Evolutionary conservation across 805 yeast genomes (phyloP).

Genomic region (Cyberlindnera misumaiensis): DNA sequence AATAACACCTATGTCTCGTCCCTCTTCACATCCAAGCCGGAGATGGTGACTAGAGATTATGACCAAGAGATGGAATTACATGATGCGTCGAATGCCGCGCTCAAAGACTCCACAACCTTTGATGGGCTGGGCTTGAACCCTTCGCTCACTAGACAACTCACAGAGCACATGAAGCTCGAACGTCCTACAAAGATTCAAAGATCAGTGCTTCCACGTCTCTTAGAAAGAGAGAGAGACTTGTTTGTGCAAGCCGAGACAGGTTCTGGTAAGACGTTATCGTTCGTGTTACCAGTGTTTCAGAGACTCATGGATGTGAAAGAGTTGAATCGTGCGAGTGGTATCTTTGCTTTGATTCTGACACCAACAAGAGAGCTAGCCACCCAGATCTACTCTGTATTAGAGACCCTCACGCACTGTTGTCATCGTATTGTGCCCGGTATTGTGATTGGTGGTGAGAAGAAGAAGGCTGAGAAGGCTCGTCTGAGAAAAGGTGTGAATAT

Average conservation of each 20-base stretch:
- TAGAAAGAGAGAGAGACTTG: conserved; percentile 47
- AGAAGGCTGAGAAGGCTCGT: conserved; percentile 93
- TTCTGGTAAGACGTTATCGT: conserved; percentile 93
- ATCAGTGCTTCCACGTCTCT: conserved; percentile 60
- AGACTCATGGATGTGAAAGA: conserved; percentile 52
- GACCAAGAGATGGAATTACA: conserved; percentile 27
- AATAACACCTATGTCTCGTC: conserved; percentile 76
- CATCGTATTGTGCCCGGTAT: conserved; percentile 92
- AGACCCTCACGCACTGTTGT: conserved; percentile 63
- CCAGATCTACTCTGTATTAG: conserved; percentile 81
- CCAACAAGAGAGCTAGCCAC: conserved; percentile 95
- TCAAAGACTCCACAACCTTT: conserved; percentile 58
- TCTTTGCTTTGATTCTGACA: conserved; percentile 81
- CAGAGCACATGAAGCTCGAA: conserved; percentile 44
- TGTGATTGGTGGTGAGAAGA: conserved; percentile 97
- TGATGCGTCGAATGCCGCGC: conserved; percentile 82
- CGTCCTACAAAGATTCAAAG: conserved; percentile 87
- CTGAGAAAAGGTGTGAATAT: conserved; percentile 92
- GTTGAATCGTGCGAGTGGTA: conserved; percentile 60
- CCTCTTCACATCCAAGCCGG: conserved; percentile 67
- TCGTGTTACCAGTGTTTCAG: conserved; percentile 74
- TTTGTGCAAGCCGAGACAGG: conserved; percentile 97
- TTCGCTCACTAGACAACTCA: conserved; percentile 45
- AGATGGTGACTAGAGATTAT: conserved; percentile 33
- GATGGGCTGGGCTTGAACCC: conserved; percentile 62